Evolutionary conservation across 179 eudicot genomes (phyloP), one percentile per base, ranked within the genome.

Genomic region (Silene noctiflora): DNA sequence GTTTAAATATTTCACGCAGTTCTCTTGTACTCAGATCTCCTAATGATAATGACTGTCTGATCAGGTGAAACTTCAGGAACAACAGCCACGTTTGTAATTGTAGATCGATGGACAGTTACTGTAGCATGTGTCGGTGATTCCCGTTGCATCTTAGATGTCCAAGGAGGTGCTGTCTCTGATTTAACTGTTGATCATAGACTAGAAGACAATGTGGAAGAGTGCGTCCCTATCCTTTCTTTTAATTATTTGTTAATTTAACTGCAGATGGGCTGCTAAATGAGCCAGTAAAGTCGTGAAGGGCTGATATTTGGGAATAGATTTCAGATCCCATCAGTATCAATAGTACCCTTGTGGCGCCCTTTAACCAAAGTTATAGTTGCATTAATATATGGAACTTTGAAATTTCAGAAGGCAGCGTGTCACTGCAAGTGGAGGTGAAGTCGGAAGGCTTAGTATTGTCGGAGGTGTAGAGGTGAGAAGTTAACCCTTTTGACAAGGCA

Each of bases 51-150:
- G 22, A 16, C 71, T 69, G 44, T 55, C 33, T 68, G 56, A 53
- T 64, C 87, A 92, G 97, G 93, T 14, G 84, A 84, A 85, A 87
- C 96, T 71, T 92, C 96, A 25, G 97, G 97, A 81, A 92, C 97
- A 31, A 92, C 97, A n/a, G 97, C 86, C 42, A 92, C 96, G n/a
- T 89, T 91, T 84, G 96, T 92, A 27, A 83, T 92, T 60, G 79
- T 92, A 46, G 97, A 92, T 46, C 75, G 96, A 79, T 91, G 96
- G 93, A 89, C 93, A n/a, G 89, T 91, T 17, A 92, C 97, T 24
- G 96, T 91, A 65, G 97, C 96, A 61, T 92, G 88, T 71, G 97
- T 92, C 75, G 96, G 97, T 46, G 96, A 92, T 80, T 89, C 96
- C 16, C 93, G 93, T 66, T 92, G 97, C 78, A 82, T 92, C 62